Base-by-base conservation (phyloP, 352 stramenopile species). In the Bremia lactucae region DNA sequence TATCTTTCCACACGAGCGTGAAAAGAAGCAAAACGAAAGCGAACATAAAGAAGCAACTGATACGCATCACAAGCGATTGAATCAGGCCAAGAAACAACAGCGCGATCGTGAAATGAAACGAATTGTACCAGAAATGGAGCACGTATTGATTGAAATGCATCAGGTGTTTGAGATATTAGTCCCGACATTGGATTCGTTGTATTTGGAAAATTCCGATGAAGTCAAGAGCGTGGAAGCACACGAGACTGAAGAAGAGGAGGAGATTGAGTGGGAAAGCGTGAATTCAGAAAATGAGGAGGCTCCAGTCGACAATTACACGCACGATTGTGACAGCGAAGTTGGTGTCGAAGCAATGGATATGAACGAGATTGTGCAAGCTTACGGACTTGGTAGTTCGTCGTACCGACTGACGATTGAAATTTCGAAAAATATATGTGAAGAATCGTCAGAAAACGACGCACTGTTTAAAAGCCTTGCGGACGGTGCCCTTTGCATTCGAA, bases 341-440 rank as follows among this genome's bases (percentile, higher is more conserved):
- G 29, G 8, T 5, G 41, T 59, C 0, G 47, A 66, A 13, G 36
- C 52, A 2, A 79, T 88, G 67, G 72, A 88, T 46, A 83, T 86
- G 15, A 86, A 83, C 37, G 66, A 83, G 15, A 88, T 88, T 45
- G 72, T 88, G 21, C 61, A 80, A 25, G 66, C 68, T 11, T 88
- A 88, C 42, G 76, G 76, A 0, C 67, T 88, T 18, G 76, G 76
- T 11, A 86, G 73, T 35, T 77, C 76, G 13, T 80, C 71, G 10
- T 88, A 88, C 41, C 70, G 82, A 19, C 51, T 88, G 18, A 86
- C 67, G 4, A 69, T 88, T 33, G 66, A 76, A 38, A 66, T 88
- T 18, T 58, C 75, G 4, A 86, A 72, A 6, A 49, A 50, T 3
- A 29, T 78, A 10, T 82, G 72, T 42, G 64, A 76, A 22, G 49